Conservation (phyloP, 2,329 filamentous ascomycete genomes). For the Bisporella sp. region DNA sequence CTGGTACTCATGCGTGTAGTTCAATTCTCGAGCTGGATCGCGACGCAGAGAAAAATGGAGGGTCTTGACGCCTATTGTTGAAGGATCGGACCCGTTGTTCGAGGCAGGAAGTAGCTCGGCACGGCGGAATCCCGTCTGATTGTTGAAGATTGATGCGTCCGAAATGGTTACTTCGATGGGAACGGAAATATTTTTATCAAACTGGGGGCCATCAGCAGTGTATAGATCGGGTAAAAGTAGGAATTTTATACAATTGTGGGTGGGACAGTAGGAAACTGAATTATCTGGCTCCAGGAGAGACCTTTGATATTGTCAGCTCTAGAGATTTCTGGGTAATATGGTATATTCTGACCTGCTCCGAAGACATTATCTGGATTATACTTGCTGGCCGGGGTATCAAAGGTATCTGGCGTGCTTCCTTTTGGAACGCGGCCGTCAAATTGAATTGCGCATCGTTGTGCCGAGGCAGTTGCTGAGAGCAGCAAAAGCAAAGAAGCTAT, state of each 20-base stretch:
- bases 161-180: conserved; percentile 17
- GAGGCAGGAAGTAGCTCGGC: conserved; percentile 47
- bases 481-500: too few species aligned
- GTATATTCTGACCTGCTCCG: conserved; percentile 32
- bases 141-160: conserved; percentile 53
- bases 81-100: conserved; percentile 43
- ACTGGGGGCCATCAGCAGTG: conserved; percentile 4
- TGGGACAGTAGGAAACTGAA: conserved; percentile 38
- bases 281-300: conserved; percentile 42
- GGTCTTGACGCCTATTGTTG: conserved; percentile 49
- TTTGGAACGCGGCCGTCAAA: conserved; percentile 41
- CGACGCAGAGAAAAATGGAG: conserved; percentile 54
- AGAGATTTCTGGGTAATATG: background rate
- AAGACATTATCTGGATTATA: conserved; percentile 47
- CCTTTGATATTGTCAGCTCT: conserved; percentile 21
- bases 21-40: conserved; percentile 42
- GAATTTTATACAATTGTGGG: conserved; percentile 32
- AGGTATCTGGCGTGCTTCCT: conserved; percentile 31
- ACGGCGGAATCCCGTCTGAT: conserved; percentile 53
- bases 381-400: conserved; percentile 34
- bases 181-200: conserved; percentile 11
- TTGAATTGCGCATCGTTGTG: conserved; percentile 32
- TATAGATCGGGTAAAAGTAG: background rate
- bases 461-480: background rate
- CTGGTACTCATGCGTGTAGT: conserved; percentile 55